Conservation (phyloP, 2,329 filamentous ascomycete species). For the Diaporthe longicolla region DNA sequence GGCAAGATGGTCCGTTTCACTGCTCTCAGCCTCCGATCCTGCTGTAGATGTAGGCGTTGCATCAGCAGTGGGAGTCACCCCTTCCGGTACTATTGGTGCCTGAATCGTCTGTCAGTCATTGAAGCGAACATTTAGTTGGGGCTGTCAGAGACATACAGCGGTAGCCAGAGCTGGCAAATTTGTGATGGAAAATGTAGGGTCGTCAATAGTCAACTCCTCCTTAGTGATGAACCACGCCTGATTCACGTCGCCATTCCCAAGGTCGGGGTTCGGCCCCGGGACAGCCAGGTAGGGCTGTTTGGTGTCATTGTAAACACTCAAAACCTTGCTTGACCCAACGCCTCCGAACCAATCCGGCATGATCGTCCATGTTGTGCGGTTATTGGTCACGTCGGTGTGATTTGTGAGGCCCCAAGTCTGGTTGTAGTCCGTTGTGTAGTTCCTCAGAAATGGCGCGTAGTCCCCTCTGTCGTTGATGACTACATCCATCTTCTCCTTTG, state of each 20-base stretch:
- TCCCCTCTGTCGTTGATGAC: constrained; percentile 28
- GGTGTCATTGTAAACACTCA: constrained; percentile 35
- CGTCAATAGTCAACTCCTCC: constrained; percentile 14
- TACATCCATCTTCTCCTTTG: constrained; percentile 29
- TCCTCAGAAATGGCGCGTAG: constrained; percentile 19
- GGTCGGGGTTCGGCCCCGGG: constrained; percentile 5
- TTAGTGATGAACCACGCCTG: constrained; percentile 26
- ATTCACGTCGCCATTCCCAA: background rate
- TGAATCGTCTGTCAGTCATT: background rate
- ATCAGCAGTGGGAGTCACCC: background rate
- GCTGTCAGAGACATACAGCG: background rate
- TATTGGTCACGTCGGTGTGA: background rate
- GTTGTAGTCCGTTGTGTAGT: constrained; percentile 19
- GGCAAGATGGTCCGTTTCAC: constrained; percentile 9
- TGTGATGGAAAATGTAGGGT: constrained; percentile 22
- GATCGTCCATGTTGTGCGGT: constrained; percentile 33
- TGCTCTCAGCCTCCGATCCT: background rate
- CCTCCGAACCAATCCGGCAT: constrained; percentile 24
- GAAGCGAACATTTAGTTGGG: fast-evolving
- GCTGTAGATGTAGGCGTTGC: background rate
- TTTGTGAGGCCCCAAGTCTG: constrained; percentile 27
- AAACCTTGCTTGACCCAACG: background rate
- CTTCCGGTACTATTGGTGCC: constrained; percentile 16
- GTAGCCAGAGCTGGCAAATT: constrained; percentile 31
- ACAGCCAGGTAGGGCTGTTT: constrained; percentile 10